phyloP scores from a whole-genome alignment of 306 rosid species.

The Prunus mume region DNA sequence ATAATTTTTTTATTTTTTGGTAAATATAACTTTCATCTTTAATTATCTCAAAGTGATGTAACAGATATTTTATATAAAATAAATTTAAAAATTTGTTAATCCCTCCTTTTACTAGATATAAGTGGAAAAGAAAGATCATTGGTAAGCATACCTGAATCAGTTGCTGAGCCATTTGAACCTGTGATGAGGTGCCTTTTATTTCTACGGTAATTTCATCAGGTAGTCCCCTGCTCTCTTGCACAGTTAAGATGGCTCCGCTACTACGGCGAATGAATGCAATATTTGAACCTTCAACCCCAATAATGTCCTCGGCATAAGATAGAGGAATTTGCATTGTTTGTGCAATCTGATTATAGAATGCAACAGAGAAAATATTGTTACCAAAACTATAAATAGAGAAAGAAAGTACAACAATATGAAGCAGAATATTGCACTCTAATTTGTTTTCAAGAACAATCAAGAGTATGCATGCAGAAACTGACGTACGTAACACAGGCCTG shows the following conservation, averaged over 20 bases:
- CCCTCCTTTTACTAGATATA: not conserved
- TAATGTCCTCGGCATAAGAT: constrained; percentile 92
- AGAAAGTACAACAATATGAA: not conserved
- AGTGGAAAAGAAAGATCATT: not conserved
- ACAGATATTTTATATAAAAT: not conserved
- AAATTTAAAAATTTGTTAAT: not conserved
- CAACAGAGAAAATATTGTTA: constrained; percentile 9
- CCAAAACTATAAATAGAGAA: constrained; percentile 7
- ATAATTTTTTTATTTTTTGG: too few relatives aligned
- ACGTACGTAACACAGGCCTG: not conserved
- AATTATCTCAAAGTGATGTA: not conserved
- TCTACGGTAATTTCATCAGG: constrained; percentile 94
- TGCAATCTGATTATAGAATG: constrained; percentile 52
- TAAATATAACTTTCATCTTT: not conserved
- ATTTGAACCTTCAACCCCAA: constrained; percentile 88
- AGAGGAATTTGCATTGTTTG: constrained; percentile 98
- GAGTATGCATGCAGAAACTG: not conserved
- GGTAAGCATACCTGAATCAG: constrained; percentile 67
- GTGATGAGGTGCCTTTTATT: constrained; percentile 86
- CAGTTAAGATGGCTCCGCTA: constrained; percentile 89
- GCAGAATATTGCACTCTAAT: not conserved
- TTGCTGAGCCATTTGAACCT: constrained; percentile 89
- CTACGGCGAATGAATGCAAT: constrained; percentile 87
- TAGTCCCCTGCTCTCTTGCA: constrained; percentile 84
- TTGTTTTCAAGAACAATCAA: constrained; percentile 4